Percentiles rank a stretch among this genome's conserved stretches.
Evolutionary conservation across 345 rosid species (phyloP).

Genomic region (Eucalyptus camaldulensis): DNA sequence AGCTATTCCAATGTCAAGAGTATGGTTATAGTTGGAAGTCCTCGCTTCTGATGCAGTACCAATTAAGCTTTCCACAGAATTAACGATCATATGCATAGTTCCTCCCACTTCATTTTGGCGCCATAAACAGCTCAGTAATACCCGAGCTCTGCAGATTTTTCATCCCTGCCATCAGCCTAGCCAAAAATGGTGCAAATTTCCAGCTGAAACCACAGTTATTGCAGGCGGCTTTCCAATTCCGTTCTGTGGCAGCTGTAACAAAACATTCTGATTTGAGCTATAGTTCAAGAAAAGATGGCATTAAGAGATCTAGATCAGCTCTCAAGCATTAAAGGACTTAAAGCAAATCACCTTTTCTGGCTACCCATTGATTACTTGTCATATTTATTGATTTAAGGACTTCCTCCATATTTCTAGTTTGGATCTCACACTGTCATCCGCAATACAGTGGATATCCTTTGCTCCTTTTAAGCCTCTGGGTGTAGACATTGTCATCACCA

Average conservation of each 20-base stretch:
- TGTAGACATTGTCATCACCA: not conserved
- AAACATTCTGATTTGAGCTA: not conserved
- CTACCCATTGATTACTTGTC: not conserved
- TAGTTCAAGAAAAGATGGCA: not conserved
- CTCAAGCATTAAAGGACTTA: not conserved
- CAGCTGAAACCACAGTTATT: not conserved
- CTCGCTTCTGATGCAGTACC: not conserved
- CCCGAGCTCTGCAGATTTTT: rapidly evolving
- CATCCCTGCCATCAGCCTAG: not conserved
- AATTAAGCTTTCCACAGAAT: not conserved
- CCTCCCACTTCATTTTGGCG: not conserved
- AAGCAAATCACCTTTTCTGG: not conserved
- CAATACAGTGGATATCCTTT: too few species aligned
- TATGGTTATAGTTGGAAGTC: not conserved
- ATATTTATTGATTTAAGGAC: not conserved
- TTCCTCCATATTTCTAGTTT: not conserved
- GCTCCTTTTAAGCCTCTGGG: not conserved
- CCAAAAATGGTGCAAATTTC: not conserved
- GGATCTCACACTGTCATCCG: not conserved
- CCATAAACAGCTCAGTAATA: not conserved
- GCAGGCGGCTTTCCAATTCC: not conserved
- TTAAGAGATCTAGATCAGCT: not conserved
- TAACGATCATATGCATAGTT: not conserved
- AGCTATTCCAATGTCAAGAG: not conserved
- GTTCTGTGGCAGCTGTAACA: not conserved